A percentile compares a stretch with the other conserved stretches of the same genome.
phyloP scores from a whole-genome alignment of 495 filamentous ascomycete genomes.

The Symbiotaphrina buchneri region DNA sequence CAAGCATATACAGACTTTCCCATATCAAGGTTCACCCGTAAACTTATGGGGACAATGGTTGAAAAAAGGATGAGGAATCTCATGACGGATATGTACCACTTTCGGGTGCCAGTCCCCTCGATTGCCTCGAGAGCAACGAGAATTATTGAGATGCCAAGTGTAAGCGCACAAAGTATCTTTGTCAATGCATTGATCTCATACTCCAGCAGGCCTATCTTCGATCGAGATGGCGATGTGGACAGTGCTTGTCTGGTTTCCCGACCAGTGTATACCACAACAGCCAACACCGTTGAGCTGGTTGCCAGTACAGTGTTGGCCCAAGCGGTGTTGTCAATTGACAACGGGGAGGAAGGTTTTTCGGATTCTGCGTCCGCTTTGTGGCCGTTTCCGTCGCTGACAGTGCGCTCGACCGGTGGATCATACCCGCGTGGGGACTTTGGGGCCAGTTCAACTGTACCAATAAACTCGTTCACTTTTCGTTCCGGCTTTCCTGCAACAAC shows the following conservation, averaged over 20 bases:
- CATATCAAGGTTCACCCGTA: constrained; percentile 92
- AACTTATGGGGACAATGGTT: constrained; percentile 91
- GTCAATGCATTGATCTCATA: constrained; percentile 96
- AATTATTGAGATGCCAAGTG: constrained; percentile 62
- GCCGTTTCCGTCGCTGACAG: constrained; percentile 9
- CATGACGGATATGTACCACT: constrained; percentile 91
- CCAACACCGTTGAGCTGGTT: constrained; percentile 67
- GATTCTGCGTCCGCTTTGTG: constrained; percentile 10
- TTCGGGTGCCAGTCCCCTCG: constrained; percentile 29
- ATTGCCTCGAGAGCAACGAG: constrained; percentile 75
- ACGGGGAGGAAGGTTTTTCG: constrained; percentile 29
- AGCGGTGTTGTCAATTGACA: constrained; percentile 92
- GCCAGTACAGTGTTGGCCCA: constrained; percentile 98
- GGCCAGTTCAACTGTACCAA: constrained; percentile 37
- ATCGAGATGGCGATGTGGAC: constrained; percentile 75
- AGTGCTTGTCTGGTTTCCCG: constrained; percentile 85
- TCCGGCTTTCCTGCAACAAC: constrained; percentile 76
- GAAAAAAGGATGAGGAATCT: constrained; percentile 96
- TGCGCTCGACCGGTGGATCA: constrained; percentile 8
- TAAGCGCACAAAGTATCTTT: constrained; percentile 84
- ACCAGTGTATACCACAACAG: constrained; percentile 84
- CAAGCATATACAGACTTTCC: constrained; percentile 89
- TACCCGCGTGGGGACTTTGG: constrained; percentile 13
- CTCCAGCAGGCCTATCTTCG: constrained; percentile 82
- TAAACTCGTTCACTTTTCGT: constrained; percentile 80